Base-by-base conservation (phyloP, 1,139 yeast genomes). In the Hemisphaericaspora lyxosophila region DNA sequence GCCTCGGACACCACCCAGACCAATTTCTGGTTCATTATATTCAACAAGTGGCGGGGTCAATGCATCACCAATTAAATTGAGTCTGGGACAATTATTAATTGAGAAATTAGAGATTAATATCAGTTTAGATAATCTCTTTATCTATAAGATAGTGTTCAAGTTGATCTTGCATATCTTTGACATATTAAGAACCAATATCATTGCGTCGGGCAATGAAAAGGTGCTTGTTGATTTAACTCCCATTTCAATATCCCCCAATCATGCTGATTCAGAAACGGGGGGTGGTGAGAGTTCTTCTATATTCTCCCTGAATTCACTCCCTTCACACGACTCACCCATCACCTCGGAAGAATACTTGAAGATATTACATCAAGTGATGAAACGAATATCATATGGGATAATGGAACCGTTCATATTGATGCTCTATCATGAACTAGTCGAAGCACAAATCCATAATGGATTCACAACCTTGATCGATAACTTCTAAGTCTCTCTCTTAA, bases 21-120 rank as follows among this genome's bases (percentile, higher is more conserved):
- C 33, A 13, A 7, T 8, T 5, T 30, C 33, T 18, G 7, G 25
- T 18, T 30, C 36, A 39, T 20, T 32, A 43, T 7, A 38, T 4
- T 33, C 38, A 12, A 29, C 20, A 7, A 33, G 35, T 3, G 16
- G 14, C 11, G 12, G 33, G 31, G 31, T 36, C 11, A 47, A 47
- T 26, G 48, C 52, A 13, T 67, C 74, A 12, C 77, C 77, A 11
- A 70, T 70, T 31, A 64, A 64, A 43, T 53, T 71, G 38, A 67
- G 58, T 41, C 65, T 75, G 9, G 62, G 62, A 33, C 77, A 71
- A 42, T 56, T 71, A 35, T 57, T 69, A 33, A 70, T 71, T 27
- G 77, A 71, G 45, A 71, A 70, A 49, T 52, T 71, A 35, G 77
- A 71, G 43, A 69, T 71, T 34, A 71, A 70, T 43, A 70, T 71